Base-by-base conservation (phyloP, 2,329 filamentous ascomycete species). In the Orbilia brochopaga region DNA sequence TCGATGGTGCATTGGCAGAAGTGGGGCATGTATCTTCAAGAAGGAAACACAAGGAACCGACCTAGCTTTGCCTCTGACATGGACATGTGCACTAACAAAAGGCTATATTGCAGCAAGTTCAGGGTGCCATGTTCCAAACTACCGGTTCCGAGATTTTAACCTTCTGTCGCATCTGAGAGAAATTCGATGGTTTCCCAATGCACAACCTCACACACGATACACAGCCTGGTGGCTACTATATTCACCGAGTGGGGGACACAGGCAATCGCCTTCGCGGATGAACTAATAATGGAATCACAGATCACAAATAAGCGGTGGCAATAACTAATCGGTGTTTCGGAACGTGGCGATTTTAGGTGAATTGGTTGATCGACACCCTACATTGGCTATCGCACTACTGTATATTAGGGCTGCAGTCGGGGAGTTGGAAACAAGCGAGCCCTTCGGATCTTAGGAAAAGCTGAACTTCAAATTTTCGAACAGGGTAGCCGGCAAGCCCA, bases 121-220 rank as follows among this genome's bases (percentile, higher is more conserved):
- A 70, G 57, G 66, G 59, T 69, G 63, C 53, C 58, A 53, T 70
- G 66, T 53, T 55, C 66, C 59, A 70, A 59, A 59, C 66, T 63
- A 53, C 66, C 53, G 54, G 66, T 70, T 64, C 59, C 57, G 59
- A 70, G 59, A 70, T 70, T 70, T 63, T 63, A 69, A 69, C 57
- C 58, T 62, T 70, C 59, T 69, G 62, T 58, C 63, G 66, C 66
- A 64, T 70, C 66, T 55, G 24, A 58, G 32, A 57, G 55, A 19
- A 17, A 19, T 48, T 48, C 44, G 44, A 48, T 48, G 8, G 19
- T 48, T 48, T 11, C 44, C 19, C 44, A 48, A 19, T 48, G 44
- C 44, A 23, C 44, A 23, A 48, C 44, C 44, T 21, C 44, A 21
- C 44, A 48, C 19, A 23, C 8, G 4, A 8, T 48, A 4, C 4